Conservation (phyloP, 1,139 yeast genomes). For the Yamadazyma diddensiae region DNA sequence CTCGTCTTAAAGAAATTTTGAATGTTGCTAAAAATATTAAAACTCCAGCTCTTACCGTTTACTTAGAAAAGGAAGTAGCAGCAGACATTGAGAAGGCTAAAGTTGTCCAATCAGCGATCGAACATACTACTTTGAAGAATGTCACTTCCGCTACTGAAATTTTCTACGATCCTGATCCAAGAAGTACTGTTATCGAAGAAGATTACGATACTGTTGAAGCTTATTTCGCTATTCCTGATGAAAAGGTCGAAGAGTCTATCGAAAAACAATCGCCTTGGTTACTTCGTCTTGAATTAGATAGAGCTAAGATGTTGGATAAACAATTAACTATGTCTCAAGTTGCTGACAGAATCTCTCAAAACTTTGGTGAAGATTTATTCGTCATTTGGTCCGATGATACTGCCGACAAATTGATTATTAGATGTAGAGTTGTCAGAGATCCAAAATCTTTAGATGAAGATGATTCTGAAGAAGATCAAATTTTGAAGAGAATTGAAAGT, state of each 20-base stretch:
- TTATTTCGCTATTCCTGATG: constrained; percentile 96
- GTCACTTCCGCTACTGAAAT: constrained; percentile 98
- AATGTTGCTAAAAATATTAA: constrained; percentile 97
- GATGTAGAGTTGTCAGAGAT: constrained; percentile 98
- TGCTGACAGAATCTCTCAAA: constrained; percentile 90
- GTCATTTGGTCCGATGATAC: constrained; percentile 99
- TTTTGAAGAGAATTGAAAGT: constrained; percentile 90
- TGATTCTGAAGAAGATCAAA: constrained; percentile 96
- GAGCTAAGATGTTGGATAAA: constrained; percentile 98
- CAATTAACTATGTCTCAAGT: constrained; percentile 98
- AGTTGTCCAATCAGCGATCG: constrained; percentile 93
- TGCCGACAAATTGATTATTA: constrained; percentile 92
- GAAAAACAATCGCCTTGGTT: constrained; percentile 98
- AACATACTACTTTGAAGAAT: constrained; percentile 90
- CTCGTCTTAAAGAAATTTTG: constrained; percentile 97
- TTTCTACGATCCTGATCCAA: constrained; percentile 97
- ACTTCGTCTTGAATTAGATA: constrained; percentile 91
- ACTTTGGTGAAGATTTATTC: constrained; percentile 91
- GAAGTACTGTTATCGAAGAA: constrained; percentile 91
- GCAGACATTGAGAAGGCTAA: constrained; percentile 91
- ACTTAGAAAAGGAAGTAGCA: constrained; percentile 76
- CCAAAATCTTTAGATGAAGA: constrained; percentile 93
- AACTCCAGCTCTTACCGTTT: constrained; percentile 97
- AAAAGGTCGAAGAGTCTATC: constrained; percentile 88
- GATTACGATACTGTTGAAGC: constrained; percentile 97